Conservation (phyloP, 306 rosid genomes). For the Sesbania bispinosa region DNA sequence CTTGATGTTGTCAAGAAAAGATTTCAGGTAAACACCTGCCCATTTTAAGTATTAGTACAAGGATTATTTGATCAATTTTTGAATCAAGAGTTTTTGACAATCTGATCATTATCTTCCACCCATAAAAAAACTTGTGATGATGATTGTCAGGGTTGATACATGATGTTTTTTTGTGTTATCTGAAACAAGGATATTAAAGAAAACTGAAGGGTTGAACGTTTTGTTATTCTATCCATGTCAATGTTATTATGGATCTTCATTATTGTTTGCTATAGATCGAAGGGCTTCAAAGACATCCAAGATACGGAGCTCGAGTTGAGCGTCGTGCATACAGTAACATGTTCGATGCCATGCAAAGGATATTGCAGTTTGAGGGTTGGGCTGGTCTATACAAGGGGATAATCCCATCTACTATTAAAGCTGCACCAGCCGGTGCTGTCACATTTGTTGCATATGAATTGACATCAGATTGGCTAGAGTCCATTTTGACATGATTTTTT, state of each 20-base stretch:
- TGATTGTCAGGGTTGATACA: background rate
- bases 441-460: slow-evolving; percentile 90
- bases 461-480: slow-evolving; percentile 70
- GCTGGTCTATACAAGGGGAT: slow-evolving; percentile 93
- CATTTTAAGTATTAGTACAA: background rate
- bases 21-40: slow-evolving; percentile 64
- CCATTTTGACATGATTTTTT: slow-evolving; percentile 41
- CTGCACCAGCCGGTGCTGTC: slow-evolving; percentile 94
- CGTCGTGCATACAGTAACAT: slow-evolving; percentile 64
- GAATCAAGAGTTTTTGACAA: background rate
- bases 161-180: background rate
- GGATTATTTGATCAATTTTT: background rate
- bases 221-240: background rate
- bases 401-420: slow-evolving; percentile 82
- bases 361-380: slow-evolving; percentile 62
- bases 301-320: slow-evolving; percentile 86
- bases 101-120: background rate
- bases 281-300: slow-evolving; percentile 89
- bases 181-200: slow-evolving; percentile 23
- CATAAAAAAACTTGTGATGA: background rate
- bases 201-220: no score
- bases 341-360: slow-evolving; percentile 69
- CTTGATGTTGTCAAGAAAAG: slow-evolving; percentile 98
- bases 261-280: slow-evolving; percentile 54
- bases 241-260: slow-evolving; percentile 6